Percentiles rank a stretch among this genome's conserved stretches.
Conservation (phyloP, 2,329 filamentous ascomycete species). For the Blastomyces gilchristii region DNA sequence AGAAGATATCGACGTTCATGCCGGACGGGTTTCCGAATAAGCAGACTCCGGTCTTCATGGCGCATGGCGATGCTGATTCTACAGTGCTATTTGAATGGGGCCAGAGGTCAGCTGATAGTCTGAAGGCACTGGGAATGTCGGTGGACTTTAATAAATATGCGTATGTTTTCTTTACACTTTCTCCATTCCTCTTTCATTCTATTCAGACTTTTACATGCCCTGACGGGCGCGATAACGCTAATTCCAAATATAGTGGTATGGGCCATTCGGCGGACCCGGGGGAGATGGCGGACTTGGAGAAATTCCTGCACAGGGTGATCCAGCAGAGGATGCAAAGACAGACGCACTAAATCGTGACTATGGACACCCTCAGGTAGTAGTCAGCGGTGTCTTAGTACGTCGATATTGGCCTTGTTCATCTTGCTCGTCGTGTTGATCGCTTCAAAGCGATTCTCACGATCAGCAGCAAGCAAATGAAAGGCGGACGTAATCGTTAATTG, state of each 20-base stretch:
- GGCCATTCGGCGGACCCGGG: slow-evolving; percentile 63
- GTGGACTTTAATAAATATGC: slow-evolving; percentile 67
- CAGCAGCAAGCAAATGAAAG: neutral
- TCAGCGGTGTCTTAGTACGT: neutral
- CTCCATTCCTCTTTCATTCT: slow-evolving; percentile 50
- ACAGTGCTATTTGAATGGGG: slow-evolving; percentile 64
- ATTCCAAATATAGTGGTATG: slow-evolving; percentile 45
- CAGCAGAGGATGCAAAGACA: slow-evolving; percentile 32
- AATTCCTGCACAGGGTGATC: slow-evolving; percentile 47
- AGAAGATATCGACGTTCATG: slow-evolving; percentile 50
- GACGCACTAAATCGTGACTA: neutral
- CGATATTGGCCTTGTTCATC: neutral
- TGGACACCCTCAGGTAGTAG: neutral
- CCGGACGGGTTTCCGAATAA: slow-evolving; percentile 50
- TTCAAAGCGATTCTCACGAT: neutral
- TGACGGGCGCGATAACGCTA: slow-evolving; percentile 22
- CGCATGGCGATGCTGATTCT: slow-evolving; percentile 68
- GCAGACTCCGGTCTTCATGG: slow-evolving; percentile 78
- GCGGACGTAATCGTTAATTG: neutral
- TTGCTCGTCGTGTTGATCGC: neutral
- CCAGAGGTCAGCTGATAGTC: slow-evolving; percentile 51
- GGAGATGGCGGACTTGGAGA: slow-evolving; percentile 73
- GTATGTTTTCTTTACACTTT: slow-evolving; percentile 39
- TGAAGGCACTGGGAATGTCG: slow-evolving; percentile 61
- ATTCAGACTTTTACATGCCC: neutral